Evolutionary conservation across 2,329 filamentous ascomycete genomes (phyloP), one percentile per base, ranked within the genome.

Genomic region (Ilyonectria destructans): DNA sequence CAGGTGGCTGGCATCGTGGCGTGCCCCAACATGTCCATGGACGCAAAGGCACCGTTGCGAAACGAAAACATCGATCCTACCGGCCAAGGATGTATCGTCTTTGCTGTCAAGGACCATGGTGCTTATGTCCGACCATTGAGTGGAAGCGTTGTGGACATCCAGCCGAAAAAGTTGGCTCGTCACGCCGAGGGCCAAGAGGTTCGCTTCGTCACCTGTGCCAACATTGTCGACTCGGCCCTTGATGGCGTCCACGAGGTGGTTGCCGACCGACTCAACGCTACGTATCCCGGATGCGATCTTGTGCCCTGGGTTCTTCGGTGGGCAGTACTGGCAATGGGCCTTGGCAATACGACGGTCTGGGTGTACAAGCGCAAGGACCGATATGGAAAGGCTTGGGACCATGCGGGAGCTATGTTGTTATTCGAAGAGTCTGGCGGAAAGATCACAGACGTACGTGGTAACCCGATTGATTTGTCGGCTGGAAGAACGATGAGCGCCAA

Each of bases 301-400:
- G 81, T 89, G 0, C 85, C 87, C 1, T 90, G 88, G 88, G 88
- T 89, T 6, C 80, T 87, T 9, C 84, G 88, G 13, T 90, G 87
- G 86, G 84, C 84, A 0, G 80, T 79, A 2, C 80, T 90, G 23
- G 87, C 87, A 0, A 78, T 88, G 59, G 86, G 87, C 0, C 77
- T 86, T 5, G 87, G 83, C 10, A 87, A 89, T 77, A 81, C 84
- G 46, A 89, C 86, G 0, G 82, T 89, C 10, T 90, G 88, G 87
- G 84, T 88, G 10, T 90, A 90, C 79, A 85, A 84, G 69, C 77
- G 79, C 23, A 79, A 81, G 21, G 81, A 83, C 26, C 80, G 87
- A 0, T 80, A 80, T 12, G 88, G 83, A 10, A 90, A 90, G 78
- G 81, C 87, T 1, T 90, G 88, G 88, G 88, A 90, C 68, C 88